Evolutionary conservation across 2,329 filamentous ascomycete species (phyloP).

Genomic region (Scytalidium lignicola): DNA sequence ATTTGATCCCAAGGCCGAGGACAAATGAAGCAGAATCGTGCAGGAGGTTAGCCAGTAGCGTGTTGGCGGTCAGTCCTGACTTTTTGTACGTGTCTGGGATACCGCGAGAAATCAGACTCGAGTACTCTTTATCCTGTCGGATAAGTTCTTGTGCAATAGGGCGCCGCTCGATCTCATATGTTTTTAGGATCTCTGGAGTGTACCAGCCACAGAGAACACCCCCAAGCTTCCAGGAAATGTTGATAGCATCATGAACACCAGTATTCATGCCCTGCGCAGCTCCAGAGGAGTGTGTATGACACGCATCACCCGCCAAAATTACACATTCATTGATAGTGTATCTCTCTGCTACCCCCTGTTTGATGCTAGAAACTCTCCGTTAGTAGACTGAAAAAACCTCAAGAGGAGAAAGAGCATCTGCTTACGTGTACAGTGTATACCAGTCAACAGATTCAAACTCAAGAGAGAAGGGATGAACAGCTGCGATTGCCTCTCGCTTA

Average conservation of each 20-base stretch:
- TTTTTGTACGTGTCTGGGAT: conserved; percentile 47
- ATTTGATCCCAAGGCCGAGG: conserved; percentile 65
- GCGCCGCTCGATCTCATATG: conserved; percentile 58
- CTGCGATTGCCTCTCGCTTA: background rate
- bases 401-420: background rate
- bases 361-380: background rate
- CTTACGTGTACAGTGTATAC: background rate
- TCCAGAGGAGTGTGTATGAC: conserved; percentile 57
- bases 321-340: conserved; percentile 5
- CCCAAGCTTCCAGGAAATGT: conserved; percentile 55
- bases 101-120: background rate
- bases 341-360: conserved; percentile 2
- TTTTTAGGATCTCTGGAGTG: conserved; percentile 48
- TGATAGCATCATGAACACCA: conserved; percentile 55
- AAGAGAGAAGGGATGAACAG: conserved; percentile 3
- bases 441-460: conserved; percentile 7
- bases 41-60: conserved; percentile 62
- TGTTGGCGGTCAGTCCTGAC: conserved; percentile 55
- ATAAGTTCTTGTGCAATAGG: conserved; percentile 63
- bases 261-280: conserved; percentile 58
- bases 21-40: conserved; percentile 65
- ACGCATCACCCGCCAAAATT: conserved; percentile 31
- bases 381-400: no score
- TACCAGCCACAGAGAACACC: conserved; percentile 48
- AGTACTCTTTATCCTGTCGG: conserved; percentile 48